These are phyloP conservation scores for Rhizophlyctis rosea DNA, from an alignment of 192 early-diverging fungal genomes.

Conservation along the genomic window DNA sequence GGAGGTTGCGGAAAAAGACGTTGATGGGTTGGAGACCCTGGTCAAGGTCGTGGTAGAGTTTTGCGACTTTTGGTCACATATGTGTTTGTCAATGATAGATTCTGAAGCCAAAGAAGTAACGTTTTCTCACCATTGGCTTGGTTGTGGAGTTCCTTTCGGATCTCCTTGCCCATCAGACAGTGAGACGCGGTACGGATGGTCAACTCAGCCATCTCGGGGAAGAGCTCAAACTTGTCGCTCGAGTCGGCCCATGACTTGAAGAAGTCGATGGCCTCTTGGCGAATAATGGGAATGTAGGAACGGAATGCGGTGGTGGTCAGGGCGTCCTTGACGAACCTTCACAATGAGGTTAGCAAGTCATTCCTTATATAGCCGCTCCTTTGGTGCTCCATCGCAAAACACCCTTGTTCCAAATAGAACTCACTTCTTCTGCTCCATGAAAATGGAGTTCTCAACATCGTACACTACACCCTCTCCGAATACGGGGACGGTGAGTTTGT, in stretches of 20 bases:
- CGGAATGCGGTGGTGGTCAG: conserved; percentile 84
- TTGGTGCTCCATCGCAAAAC: neutral
- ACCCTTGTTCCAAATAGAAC: neutral
- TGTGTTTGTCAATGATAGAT: conserved; percentile 27
- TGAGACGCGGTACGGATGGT: conserved; percentile 93
- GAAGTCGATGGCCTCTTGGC: conserved; percentile 76
- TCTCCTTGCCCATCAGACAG: conserved; percentile 92
- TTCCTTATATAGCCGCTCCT: neutral
- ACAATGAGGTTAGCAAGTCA: too few species aligned
- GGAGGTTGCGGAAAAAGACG: conserved; percentile 89
- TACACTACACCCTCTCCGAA: conserved; percentile 96
- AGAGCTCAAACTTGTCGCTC: conserved; percentile 54
- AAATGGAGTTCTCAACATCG: conserved; percentile 84
- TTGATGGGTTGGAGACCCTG: conserved; percentile 91
- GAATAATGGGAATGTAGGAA: conserved; percentile 82
- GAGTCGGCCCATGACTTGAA: conserved; percentile 57
- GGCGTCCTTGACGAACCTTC: conserved; percentile 89
- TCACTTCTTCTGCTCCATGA: conserved; percentile 98
- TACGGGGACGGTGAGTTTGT: conserved; percentile 86
- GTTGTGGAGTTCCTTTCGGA: conserved; percentile 73
- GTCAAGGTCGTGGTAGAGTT: conserved; percentile 94
- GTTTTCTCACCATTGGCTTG: too few species aligned
- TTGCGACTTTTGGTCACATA: conserved; percentile 75
- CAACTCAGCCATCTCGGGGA: conserved; percentile 80
- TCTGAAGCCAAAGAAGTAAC: neutral